Conservation (phyloP, 768 basidiomycete genomes). For the Russula vinacea region DNA sequence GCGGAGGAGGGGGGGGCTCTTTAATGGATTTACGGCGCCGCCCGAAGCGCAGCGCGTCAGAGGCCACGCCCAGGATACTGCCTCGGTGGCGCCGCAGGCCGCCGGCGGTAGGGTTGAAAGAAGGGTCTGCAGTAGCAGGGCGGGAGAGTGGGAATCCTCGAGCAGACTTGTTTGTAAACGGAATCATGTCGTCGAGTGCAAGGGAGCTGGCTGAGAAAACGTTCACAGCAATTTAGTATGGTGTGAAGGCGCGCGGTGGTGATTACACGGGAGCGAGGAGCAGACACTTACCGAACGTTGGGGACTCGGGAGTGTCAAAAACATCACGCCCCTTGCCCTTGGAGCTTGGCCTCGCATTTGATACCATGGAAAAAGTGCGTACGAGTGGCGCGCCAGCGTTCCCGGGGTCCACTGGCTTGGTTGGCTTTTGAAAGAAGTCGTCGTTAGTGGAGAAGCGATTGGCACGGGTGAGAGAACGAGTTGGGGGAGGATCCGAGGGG, state of each 20-base stretch:
- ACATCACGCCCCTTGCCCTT: constrained; percentile 29
- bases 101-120: not conserved
- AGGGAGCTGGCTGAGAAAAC: constrained; percentile 13
- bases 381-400: constrained; percentile 5
- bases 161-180: constrained; percentile 8
- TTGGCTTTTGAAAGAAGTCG: constrained; percentile 1
- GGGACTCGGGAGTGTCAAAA: constrained; percentile 25
- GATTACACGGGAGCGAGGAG: constrained; percentile 20
- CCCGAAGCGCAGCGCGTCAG: constrained; percentile 31
- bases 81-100: constrained; percentile 25
- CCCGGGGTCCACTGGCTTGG: constrained; percentile 12
- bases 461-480: constrained; percentile 14
- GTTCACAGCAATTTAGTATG: constrained; percentile 14
- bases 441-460: constrained; percentile 21
- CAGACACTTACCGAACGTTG: constrained; percentile 19
- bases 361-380: constrained; percentile 25
- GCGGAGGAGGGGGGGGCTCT: constrained; percentile 28
- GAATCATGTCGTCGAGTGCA: constrained; percentile 18
- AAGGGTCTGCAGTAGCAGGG: constrained; percentile 20
- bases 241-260: not conserved
- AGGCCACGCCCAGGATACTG: constrained; percentile 32
- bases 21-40: constrained; percentile 32
- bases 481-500: not conserved
- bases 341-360: constrained; percentile 4
- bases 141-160: constrained; percentile 11